A percentile compares a stretch with the other conserved stretches of the same genome.
These are phyloP conservation scores for Neonothopanus nambi DNA, from an alignment of 1,284 basidiomycete species.

Conservation along the genomic window DNA sequence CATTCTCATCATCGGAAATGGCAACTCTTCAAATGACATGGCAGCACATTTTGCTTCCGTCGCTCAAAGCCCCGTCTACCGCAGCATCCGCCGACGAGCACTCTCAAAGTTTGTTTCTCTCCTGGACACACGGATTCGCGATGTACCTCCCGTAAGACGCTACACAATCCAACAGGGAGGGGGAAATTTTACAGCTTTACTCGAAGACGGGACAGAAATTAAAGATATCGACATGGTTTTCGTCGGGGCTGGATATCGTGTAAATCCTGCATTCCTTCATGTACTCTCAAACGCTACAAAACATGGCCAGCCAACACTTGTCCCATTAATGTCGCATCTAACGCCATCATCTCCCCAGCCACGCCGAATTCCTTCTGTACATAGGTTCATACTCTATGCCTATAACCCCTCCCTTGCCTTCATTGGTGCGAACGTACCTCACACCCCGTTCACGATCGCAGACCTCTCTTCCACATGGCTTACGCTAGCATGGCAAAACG, in stretches of 20 bases:
- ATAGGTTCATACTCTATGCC: conserved; percentile 44
- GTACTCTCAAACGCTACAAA: conserved; percentile 24
- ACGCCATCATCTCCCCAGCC: conserved; percentile 20
- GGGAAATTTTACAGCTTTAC: conserved; percentile 27
- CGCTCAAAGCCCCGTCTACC: conserved; percentile 38
- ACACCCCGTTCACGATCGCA: conserved; percentile 11
- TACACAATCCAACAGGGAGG: conserved; percentile 22
- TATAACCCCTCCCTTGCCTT: conserved; percentile 45
- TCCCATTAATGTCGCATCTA: conserved; percentile 22
- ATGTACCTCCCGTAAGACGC: conserved; percentile 38
- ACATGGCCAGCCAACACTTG: not conserved
- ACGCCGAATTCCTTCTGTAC: conserved; percentile 40
- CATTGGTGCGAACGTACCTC: conserved; percentile 28
- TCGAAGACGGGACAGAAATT: conserved; percentile 37
- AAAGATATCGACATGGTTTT: conserved; percentile 40
- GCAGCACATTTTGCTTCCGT: conserved; percentile 40
- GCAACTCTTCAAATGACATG: conserved; percentile 50
- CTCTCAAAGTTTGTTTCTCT: conserved; percentile 41
- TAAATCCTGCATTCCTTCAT: conserved; percentile 40
- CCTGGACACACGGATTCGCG: conserved; percentile 39
- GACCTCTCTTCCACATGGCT: conserved; percentile 15
- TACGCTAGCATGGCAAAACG: conserved; percentile 11
- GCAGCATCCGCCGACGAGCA: conserved; percentile 40
- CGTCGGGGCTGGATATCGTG: conserved; percentile 47
- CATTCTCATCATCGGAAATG: conserved; percentile 45